Base-by-base conservation (phyloP, 2,329 filamentous ascomycete genomes). In the Aspergillus neotritici region DNA sequence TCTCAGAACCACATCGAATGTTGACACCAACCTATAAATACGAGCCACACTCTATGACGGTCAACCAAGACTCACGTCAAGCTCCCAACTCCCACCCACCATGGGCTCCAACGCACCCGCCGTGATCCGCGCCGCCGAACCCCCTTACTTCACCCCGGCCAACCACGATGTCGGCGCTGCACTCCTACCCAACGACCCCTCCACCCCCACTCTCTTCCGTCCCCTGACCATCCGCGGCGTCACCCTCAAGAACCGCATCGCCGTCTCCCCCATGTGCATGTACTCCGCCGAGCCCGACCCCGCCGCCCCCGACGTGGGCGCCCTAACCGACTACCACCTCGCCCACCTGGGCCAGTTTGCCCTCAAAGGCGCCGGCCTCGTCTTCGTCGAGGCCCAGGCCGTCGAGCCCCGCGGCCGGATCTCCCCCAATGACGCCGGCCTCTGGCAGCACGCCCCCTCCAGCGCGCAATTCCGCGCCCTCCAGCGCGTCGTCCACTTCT, bases 311-410 rank as follows among this genome's bases (percentile, higher is more conserved):
- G 42, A 40, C 8, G 44, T 56, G 51, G 82, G 90, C 13, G 84
- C 90, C 63, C 69, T 83, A 42, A 90, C 86, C 2, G 77, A 86
- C 61, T 95, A 82, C 77, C 87, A 94, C 64, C 72, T 91, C 35
- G 81, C 87, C 17, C 88, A 94, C 58, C 75, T 91, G 7, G 86
- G 88, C 45, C 82, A 87, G 52, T 86, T 88, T 53, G 77, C 86
- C 14, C 72, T 83, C 33, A 80, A 84, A 47, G 89, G 89, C 13
- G 83, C 83, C 0, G 84, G 79, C 1, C 71, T 94, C 16, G 72
- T 83, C 40, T 77, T 89, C 42, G 74, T 91, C 46, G 89, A 95
- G 70, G 87, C 88, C 14, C 88, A 85, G 0, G 74, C 81, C 25
- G 85, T 94, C 1, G 74, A 80, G 11, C 69, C 86, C 3, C 82